phyloP scores from a whole-genome alignment of 176 grass and related monocot genomes.

The Miscanthus lutarioriparius region DNA sequence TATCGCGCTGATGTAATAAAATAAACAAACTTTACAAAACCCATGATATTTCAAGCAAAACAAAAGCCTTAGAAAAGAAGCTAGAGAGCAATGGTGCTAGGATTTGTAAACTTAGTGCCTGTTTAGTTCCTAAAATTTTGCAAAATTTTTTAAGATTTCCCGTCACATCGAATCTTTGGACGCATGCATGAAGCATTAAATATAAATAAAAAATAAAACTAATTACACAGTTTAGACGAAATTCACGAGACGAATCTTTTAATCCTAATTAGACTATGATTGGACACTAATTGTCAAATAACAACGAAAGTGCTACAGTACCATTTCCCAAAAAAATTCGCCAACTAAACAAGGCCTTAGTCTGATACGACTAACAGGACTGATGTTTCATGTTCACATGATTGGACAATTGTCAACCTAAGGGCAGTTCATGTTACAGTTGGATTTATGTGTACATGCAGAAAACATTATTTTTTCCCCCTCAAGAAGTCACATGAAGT shows the following conservation, averaged over 20 bases:
- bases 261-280: no score
- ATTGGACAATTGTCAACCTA: background rate
- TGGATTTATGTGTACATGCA: slow-evolving; percentile 3
- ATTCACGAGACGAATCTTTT: no score
- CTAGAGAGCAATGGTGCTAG: background rate
- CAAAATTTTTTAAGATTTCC: no score
- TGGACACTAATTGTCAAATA: no score
- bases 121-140: no score
- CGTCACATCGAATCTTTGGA: no score
- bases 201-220: no score
- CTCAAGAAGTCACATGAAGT: background rate
- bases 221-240: no score
- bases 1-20: background rate
- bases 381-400: background rate
- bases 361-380: background rate
- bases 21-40: background rate
- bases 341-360: no score
- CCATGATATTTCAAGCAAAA: background rate
- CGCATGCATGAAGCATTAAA: no score
- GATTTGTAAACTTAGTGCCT: slow-evolving; percentile 3
- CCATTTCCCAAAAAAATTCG: no score
- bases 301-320: no score
- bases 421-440: background rate
- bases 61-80: background rate
- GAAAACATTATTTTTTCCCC: background rate